A percentile compares a stretch with the other conserved stretches of the same genome.
These are phyloP conservation scores for Hypoxylon sp. DNA, from an alignment of 2,329 filamentous ascomycete species.

Conservation along the genomic window DNA sequence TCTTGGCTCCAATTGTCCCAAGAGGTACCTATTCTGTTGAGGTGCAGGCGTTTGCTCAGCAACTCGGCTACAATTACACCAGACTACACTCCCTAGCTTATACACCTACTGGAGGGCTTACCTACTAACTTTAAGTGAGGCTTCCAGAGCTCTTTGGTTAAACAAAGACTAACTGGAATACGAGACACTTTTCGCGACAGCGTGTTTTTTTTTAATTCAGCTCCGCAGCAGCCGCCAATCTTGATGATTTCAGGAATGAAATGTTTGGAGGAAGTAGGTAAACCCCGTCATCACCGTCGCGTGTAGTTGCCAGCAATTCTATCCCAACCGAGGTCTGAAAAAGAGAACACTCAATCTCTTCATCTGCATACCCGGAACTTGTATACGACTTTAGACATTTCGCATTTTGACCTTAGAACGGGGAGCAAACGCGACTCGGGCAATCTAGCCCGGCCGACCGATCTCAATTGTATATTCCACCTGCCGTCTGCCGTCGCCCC, in stretches of 20 bases:
- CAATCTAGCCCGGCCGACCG: conserved; percentile 32
- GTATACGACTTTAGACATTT: conserved; percentile 23
- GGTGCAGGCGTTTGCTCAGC: conserved; percentile 17
- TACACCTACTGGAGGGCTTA: conserved; percentile 15
- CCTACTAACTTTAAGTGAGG: conserved; percentile 28
- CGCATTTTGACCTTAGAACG: conserved; percentile 2
- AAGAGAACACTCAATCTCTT: conserved; percentile 14
- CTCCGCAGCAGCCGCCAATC: conserved; percentile 18
- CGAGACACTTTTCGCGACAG: conserved; percentile 32
- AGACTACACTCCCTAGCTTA: conserved; percentile 15
- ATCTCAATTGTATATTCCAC: conserved; percentile 29
- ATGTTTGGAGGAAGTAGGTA: conserved; percentile 34
- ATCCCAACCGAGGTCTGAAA: conserved; percentile 43
- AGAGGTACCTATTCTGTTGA: conserved; percentile 28
- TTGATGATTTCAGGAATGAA: conserved; percentile 33
- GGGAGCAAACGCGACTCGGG: conserved; percentile 28
- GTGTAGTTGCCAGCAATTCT: conserved; percentile 34
- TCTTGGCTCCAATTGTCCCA: conserved; percentile 35
- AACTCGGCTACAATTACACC: conserved; percentile 25
- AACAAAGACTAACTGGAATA: conserved; percentile 33
- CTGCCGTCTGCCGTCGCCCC: conserved; percentile 18
- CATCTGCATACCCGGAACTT: conserved; percentile 19
- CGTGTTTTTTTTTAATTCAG: conserved; percentile 34
- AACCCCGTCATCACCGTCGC: conserved; percentile 28
- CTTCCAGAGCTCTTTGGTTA: conserved; percentile 37